A percentile compares a stretch with the other conserved stretches of the same genome.
Conservation (phyloP, 257 asterid genomes). For the Scutellaria baicalensis region DNA sequence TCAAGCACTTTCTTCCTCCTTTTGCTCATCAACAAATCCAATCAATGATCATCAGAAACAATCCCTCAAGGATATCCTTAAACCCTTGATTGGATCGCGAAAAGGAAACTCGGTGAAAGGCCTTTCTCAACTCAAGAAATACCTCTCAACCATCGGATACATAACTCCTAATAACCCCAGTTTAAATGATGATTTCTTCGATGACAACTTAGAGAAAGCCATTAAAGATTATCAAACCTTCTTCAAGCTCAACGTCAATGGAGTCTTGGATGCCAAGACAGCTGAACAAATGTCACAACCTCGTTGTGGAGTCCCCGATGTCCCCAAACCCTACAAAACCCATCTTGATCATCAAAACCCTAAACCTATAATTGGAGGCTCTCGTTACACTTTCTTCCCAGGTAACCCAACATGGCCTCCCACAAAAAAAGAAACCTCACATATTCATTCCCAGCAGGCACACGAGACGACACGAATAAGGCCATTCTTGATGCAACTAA, state of each 20-base stretch:
- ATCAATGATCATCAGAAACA: neutral
- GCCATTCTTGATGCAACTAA: neutral
- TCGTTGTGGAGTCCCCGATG: constrained; percentile 22
- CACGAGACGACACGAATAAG: neutral
- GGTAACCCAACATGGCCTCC: constrained; percentile 14
- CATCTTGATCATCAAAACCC: too few relatives aligned
- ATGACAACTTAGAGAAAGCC: constrained; percentile 7
- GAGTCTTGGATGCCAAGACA: constrained; percentile 11
- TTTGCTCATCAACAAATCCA: neutral
- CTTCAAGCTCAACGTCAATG: constrained; percentile 9
- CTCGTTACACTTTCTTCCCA: constrained; percentile 10
- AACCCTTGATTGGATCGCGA: neutral
- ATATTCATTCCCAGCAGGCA: constrained; percentile 7
- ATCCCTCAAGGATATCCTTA: constrained; percentile 3
- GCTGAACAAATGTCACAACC: neutral
- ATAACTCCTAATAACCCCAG: neutral
- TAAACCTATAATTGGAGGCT: neutral
- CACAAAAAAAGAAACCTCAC: neutral
- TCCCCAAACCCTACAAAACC: neutral
- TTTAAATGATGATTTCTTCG: constrained; percentile 5
- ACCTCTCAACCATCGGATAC: constrained; percentile 22
- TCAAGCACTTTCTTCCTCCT: neutral
- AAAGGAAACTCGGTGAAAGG: constrained; percentile 6
- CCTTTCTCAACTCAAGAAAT: neutral
- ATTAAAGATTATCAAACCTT: constrained; percentile 1